Conservation (phyloP, 495 filamentous ascomycete species). For the Annulohypoxylon nitens region DNA sequence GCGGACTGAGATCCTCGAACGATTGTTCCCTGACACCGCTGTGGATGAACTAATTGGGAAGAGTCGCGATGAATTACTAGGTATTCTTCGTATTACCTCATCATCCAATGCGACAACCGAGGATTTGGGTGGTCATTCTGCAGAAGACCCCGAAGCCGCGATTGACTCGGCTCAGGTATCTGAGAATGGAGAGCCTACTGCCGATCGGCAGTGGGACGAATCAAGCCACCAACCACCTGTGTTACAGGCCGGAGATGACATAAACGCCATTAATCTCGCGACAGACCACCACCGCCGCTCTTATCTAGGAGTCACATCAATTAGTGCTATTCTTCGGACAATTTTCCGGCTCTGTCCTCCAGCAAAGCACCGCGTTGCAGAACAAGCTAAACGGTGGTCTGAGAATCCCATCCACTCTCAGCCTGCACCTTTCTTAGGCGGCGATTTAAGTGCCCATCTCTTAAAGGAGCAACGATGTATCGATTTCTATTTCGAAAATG, state of each 20-base stretch:
- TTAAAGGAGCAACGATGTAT: conserved; percentile 48
- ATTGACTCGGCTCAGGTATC: conserved; percentile 43
- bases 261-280: conserved; percentile 48
- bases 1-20: conserved; percentile 34
- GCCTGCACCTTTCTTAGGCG: conserved; percentile 24
- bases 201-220: conserved; percentile 47
- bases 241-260: conserved; percentile 42
- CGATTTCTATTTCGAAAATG: conserved; percentile 49
- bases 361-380: conserved; percentile 42
- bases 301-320: conserved; percentile 45
- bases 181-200: conserved; percentile 41
- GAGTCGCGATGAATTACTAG: conserved; percentile 40
- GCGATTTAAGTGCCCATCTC: conserved; percentile 34
- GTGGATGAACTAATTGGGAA: conserved; percentile 44
- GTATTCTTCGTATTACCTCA: conserved; percentile 20
- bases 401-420: conserved; percentile 31
- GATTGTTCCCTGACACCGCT: conserved; percentile 32
- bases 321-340: conserved; percentile 45
- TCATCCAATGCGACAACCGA: background rate
- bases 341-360: conserved; percentile 45
- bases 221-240: conserved; percentile 42
- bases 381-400: conserved; percentile 44
- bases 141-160: conserved; percentile 29
- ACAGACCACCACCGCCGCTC: conserved; percentile 47
- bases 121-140: conserved; percentile 2